Conservation (phyloP, 2,329 filamentous ascomycete species). For the Pleoardoris graminearum region DNA sequence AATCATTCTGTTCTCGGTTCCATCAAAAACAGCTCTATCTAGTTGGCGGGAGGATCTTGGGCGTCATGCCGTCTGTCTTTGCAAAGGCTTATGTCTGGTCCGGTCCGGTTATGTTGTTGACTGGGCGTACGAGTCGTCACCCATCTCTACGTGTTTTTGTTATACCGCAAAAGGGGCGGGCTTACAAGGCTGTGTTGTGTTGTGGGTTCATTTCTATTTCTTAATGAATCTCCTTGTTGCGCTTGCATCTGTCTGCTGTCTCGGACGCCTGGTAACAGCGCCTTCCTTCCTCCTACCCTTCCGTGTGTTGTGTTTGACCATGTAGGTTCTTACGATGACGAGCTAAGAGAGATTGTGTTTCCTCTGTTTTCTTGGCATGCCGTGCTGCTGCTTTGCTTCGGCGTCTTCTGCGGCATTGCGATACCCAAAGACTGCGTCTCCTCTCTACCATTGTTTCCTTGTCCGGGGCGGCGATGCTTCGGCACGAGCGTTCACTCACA, state of each 20-base stretch:
- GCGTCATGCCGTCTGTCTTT: constrained; percentile 20
- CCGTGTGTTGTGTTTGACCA: constrained; percentile 6
- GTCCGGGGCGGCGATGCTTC: neutral
- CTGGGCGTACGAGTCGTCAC: constrained; percentile 25
- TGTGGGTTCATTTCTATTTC: constrained; percentile 12
- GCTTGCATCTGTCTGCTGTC: constrained; percentile 10
- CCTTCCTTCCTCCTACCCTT: neutral
- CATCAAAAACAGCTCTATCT: constrained; percentile 29
- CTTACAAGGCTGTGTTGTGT: constrained; percentile 25
- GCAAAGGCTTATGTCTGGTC: constrained; percentile 9
- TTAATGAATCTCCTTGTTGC: constrained; percentile 36
- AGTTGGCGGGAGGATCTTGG: constrained; percentile 20
- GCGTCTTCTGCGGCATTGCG: constrained; percentile 2
- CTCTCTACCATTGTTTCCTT: neutral
- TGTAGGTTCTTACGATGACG: constrained; percentile 6
- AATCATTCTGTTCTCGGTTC: constrained; percentile 24
- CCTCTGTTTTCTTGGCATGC: constrained; percentile 2
- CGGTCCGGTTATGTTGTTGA: constrained; percentile 16
- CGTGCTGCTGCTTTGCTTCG: constrained; percentile 3
- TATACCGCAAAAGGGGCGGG: constrained; percentile 14
- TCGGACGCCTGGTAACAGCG: neutral
- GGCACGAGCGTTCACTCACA: no score
- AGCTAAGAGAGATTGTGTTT: constrained; percentile 7
- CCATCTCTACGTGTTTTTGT: constrained; percentile 27
- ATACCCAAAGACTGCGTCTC: neutral